These are phyloP conservation scores for Diaporthe caulivora DNA, from an alignment of 2,329 filamentous ascomycete genomes.

Conservation along the genomic window DNA sequence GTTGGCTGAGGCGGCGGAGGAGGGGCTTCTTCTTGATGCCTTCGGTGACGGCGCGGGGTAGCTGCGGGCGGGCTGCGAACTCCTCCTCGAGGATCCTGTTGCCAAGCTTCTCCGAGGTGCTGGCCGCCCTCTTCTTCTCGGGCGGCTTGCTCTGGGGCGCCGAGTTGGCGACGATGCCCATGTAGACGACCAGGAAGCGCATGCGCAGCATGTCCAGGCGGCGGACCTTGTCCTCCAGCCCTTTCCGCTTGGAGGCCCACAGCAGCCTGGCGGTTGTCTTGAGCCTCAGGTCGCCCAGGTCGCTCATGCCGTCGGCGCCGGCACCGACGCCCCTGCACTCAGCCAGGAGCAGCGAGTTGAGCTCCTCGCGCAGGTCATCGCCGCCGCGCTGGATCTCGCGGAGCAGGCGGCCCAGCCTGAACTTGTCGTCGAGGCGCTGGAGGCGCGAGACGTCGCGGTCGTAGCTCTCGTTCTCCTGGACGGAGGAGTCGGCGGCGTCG, in stretches of 20 bases:
- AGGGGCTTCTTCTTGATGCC: conserved; percentile 60
- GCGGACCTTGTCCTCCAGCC: conserved; percentile 69
- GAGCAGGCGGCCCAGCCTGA: conserved; percentile 68
- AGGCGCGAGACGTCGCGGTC: conserved; percentile 70
- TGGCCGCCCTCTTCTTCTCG: conserved; percentile 43
- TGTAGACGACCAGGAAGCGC: conserved; percentile 74
- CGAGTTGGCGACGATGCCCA: conserved; percentile 67
- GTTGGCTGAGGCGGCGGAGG: conserved; percentile 65
- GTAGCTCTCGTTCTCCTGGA: conserved; percentile 74
- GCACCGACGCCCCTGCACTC: conserved; percentile 54
- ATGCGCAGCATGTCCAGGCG: conserved; percentile 72
- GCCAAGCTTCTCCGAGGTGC: conserved; percentile 48
- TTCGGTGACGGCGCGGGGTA: conserved; percentile 59
- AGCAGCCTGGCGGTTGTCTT: conserved; percentile 64
- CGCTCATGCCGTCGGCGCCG: conserved; percentile 37
- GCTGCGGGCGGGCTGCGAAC: conserved; percentile 47
- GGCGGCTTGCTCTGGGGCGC: conserved; percentile 53
- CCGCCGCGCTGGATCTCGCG: conserved; percentile 72
- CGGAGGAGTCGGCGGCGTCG: conserved; percentile 72
- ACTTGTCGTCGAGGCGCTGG: conserved; percentile 71
- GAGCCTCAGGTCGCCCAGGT: conserved; percentile 50
- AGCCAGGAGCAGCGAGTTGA: conserved; percentile 64
- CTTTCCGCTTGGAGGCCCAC: conserved; percentile 67
- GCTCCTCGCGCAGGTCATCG: conserved; percentile 72
- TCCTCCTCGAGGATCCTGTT: conserved; percentile 43